Conservation (phyloP, 1,284 basidiomycete genomes). For the Rhodotorula sp. region DNA sequence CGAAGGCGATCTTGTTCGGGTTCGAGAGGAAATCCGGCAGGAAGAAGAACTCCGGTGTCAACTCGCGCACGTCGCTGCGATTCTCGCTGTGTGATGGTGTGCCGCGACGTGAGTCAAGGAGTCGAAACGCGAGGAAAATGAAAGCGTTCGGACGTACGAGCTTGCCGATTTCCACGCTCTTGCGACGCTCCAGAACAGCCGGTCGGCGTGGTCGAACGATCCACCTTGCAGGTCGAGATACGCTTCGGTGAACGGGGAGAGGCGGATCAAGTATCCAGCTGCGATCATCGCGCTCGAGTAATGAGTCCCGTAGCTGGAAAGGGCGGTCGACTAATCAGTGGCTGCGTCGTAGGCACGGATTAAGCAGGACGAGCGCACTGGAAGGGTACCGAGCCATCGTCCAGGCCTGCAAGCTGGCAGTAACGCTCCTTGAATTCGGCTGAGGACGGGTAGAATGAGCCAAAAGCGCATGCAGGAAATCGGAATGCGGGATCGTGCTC, state of each 20-base stretch:
- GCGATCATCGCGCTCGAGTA: slow-evolving; percentile 97
- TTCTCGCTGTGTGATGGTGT: slow-evolving; percentile 59
- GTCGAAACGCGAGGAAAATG: too few species aligned
- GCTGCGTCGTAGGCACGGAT: too few species aligned
- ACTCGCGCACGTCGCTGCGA: slow-evolving; percentile 88
- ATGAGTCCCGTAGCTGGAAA: slow-evolving; percentile 63
- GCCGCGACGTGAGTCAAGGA: too few species aligned
- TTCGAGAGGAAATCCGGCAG: slow-evolving; percentile 55
- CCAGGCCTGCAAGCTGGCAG: slow-evolving; percentile 64
- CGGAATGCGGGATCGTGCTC: too few species aligned
- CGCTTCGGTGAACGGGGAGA: slow-evolving; percentile 88
- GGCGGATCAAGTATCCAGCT: slow-evolving; percentile 87
- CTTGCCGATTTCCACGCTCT: slow-evolving; percentile 32
- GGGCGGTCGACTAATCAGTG: too few species aligned
- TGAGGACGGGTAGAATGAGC: too few species aligned
- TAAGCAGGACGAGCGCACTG: slow-evolving; percentile 11
- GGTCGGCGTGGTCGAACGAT: slow-evolving; percentile 94
- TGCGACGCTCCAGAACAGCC: slow-evolving; percentile 63
- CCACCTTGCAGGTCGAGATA: slow-evolving; percentile 68
- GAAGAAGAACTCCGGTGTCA: slow-evolving; percentile 87
- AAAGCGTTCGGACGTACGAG: not conserved
- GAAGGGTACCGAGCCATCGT: slow-evolving; percentile 70
- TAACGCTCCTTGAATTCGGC: slow-evolving; percentile 62
- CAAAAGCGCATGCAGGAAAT: not conserved
- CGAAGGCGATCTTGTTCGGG: slow-evolving; percentile 62